A percentile compares a stretch with the other conserved stretches of the same genome.
These are phyloP conservation scores for Rhodofomes roseus DNA, from an alignment of 1,284 basidiomycete species.

Conservation along the genomic window DNA sequence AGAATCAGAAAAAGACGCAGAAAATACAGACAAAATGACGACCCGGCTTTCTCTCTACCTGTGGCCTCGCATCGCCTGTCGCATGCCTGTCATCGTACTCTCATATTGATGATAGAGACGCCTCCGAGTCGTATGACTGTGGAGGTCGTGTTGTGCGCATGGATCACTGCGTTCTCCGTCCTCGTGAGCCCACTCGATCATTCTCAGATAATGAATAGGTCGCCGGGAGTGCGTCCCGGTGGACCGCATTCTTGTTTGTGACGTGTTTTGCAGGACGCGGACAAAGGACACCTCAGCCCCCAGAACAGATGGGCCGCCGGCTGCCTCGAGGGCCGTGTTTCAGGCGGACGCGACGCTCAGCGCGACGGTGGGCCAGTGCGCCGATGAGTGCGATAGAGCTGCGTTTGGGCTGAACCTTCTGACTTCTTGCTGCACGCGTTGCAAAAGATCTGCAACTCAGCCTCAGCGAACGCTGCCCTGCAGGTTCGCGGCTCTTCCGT, in stretches of 20 bases:
- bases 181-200: not conserved
- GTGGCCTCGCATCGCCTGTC: not conserved
- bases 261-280: not conserved
- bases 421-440: not conserved
- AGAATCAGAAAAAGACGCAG: conserved; percentile 27
- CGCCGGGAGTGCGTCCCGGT: not conserved
- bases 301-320: not conserved
- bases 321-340: not conserved
- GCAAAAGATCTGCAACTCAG: not conserved
- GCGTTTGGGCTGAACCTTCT: not conserved
- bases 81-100: not conserved
- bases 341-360: not conserved
- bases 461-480: not conserved
- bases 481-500: not conserved
- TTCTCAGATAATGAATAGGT: not conserved
- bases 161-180: not conserved
- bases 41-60: not conserved
- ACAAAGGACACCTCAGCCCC: not conserved
- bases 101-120: too few relatives aligned
- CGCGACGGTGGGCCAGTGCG: not conserved
- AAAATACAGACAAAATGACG: conserved; percentile 24
- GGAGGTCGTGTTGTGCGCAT: not conserved
- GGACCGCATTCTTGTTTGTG: not conserved
- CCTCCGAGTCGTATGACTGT: not conserved
- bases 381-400: not conserved